These are phyloP conservation scores for Pleurotus sapidus DNA, from an alignment of 768 basidiomycete species.

Conservation along the genomic window DNA sequence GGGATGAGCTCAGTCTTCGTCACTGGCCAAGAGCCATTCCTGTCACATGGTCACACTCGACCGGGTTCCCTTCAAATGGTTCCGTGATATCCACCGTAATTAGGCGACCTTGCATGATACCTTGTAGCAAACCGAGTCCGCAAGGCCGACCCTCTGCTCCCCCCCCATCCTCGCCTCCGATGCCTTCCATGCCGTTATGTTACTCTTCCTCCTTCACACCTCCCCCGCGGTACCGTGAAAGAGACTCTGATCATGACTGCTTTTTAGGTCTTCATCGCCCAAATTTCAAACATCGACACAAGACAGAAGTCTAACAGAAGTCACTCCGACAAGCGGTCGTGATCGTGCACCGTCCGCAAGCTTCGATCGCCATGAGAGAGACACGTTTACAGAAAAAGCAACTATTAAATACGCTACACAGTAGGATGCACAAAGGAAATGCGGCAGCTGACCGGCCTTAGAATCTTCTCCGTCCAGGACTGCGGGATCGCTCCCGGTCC, in stretches of 20 bases:
- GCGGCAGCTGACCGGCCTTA: constrained; percentile 22
- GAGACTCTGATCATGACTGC: background rate
- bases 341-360: too few species aligned
- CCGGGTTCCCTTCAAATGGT: background rate
- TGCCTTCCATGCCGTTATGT: background rate
- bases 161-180: background rate
- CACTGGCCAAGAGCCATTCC: constrained; percentile 6
- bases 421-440: background rate
- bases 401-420: constrained; percentile 6
- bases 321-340: too few species aligned
- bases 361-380: background rate
- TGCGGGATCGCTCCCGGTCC: constrained; percentile 73
- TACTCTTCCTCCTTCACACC: background rate
- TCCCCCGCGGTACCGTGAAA: background rate
- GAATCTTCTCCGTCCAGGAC: constrained; percentile 63
- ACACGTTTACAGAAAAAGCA: background rate
- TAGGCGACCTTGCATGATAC: background rate
- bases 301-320: too few species aligned
- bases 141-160: background rate
- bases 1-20: constrained; percentile 9
- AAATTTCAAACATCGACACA: too few species aligned
- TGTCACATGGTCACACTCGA: constrained; percentile 7
- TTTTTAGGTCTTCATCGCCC: too few species aligned
- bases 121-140: background rate
- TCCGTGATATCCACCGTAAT: background rate